phyloP scores from a whole-genome alignment of 495 filamentous ascomycete genomes.

The Tuber magnatum region DNA sequence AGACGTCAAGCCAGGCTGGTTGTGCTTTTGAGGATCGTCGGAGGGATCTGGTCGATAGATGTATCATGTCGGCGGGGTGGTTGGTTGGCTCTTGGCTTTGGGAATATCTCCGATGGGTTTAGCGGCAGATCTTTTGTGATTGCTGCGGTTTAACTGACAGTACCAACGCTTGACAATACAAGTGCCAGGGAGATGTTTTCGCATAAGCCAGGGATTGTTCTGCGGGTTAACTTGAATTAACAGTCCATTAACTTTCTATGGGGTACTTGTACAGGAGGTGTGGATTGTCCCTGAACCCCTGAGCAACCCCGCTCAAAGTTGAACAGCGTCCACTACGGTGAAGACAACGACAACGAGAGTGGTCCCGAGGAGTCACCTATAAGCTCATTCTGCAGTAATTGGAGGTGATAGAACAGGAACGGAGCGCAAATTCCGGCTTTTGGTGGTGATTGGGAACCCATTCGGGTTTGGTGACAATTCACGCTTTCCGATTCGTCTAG shows the following conservation, averaged over 20 bases:
- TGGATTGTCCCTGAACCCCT: not conserved
- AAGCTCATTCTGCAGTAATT: not conserved
- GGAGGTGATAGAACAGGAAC: not conserved
- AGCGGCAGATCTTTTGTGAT: not conserved
- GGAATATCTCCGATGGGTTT: conserved; percentile 5
- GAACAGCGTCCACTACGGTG: not conserved
- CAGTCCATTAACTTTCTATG: too few relatives aligned
- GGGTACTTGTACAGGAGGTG: too few relatives aligned
- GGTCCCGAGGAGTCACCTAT: not conserved
- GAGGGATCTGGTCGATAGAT: not conserved
- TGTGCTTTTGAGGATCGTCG: conserved; percentile 1
- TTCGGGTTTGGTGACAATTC: not conserved
- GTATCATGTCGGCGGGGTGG: not conserved
- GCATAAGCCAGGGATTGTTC: too few relatives aligned
- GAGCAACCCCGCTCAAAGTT: not conserved
- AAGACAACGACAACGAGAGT: not conserved
- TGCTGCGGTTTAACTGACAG: not conserved
- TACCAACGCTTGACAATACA: not conserved
- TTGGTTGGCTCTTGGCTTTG: not conserved
- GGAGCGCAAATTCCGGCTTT: not conserved
- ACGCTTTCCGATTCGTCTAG: not conserved
- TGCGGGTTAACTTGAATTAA: too few relatives aligned
- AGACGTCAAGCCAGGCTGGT: not conserved
- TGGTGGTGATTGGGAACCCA: not conserved
- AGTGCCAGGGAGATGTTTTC: too few relatives aligned